A percentile compares a stretch with the other conserved stretches of the same genome.
Evolutionary conservation across 805 yeast genomes (phyloP).

Genomic region (Yarrowia sp.): DNA sequence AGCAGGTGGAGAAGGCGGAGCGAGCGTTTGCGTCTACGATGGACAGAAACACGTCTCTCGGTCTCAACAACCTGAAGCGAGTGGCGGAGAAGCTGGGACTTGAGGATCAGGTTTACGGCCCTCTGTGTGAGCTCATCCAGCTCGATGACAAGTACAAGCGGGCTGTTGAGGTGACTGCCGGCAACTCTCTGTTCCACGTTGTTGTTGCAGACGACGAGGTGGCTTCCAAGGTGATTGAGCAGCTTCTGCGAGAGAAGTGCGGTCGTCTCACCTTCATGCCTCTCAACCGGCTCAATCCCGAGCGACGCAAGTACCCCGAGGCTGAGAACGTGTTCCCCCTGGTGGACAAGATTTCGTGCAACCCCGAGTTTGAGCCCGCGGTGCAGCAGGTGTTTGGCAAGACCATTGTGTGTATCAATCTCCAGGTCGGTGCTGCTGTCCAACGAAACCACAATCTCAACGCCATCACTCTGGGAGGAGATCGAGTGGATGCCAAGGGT

Average conservation of each 20-base stretch:
- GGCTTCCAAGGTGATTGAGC: slow-evolving; percentile 79
- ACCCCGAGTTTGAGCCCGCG: slow-evolving; percentile 65
- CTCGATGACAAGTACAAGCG: slow-evolving; percentile 82
- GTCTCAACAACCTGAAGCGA: slow-evolving; percentile 71
- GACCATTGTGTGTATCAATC: slow-evolving; percentile 74
- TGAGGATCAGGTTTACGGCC: slow-evolving; percentile 73
- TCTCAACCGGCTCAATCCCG: slow-evolving; percentile 66
- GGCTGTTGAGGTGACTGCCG: slow-evolving; percentile 91
- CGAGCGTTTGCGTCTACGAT: slow-evolving; percentile 66
- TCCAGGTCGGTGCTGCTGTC: slow-evolving; percentile 71
- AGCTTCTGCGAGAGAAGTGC: slow-evolving; percentile 67
- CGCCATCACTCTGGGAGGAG: slow-evolving; percentile 92
- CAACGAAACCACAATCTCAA: slow-evolving; percentile 66
- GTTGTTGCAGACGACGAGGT: slow-evolving; percentile 89
- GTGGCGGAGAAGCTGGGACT: slow-evolving; percentile 67
- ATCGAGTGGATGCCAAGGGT: slow-evolving; percentile 83
- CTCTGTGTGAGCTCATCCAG: slow-evolving; percentile 80
- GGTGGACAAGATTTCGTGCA: slow-evolving; percentile 72
- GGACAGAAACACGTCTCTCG: slow-evolving; percentile 50
- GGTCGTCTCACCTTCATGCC: slow-evolving; percentile 96
- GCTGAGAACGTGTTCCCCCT: slow-evolving; percentile 66
- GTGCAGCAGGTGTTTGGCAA: slow-evolving; percentile 81
- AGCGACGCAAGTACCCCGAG: slow-evolving; percentile 62
- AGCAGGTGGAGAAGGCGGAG: slow-evolving; percentile 64
- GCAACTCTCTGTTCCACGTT: slow-evolving; percentile 81